Evolutionary conservation across 192 early-diverging fungal genomes (phyloP).

Genomic region (Spizellomyces sp.): DNA sequence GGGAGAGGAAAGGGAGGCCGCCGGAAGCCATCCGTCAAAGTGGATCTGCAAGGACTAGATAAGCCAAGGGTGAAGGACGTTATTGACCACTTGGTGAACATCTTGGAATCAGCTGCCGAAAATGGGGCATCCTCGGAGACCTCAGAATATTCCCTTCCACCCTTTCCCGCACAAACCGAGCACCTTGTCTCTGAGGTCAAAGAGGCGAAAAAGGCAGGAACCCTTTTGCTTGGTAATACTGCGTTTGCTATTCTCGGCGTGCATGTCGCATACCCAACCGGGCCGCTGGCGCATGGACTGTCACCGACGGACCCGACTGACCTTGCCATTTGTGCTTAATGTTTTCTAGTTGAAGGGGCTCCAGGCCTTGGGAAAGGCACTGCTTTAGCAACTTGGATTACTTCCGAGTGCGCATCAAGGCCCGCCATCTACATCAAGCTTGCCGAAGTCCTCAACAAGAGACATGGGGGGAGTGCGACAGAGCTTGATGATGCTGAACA

Average conservation of each 20-base stretch:
- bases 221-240: slow-evolving; percentile 19
- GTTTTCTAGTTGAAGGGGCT: slow-evolving; percentile 32
- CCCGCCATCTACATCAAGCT: slow-evolving; percentile 40
- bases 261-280: too few relatives aligned
- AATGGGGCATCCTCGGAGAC: too few relatives aligned
- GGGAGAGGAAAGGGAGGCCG: not conserved
- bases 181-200: slow-evolving; percentile 37
- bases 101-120: not conserved
- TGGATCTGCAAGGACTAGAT: not conserved
- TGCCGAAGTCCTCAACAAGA: slow-evolving; percentile 28
- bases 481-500: slow-evolving; percentile 10
- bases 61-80: slow-evolving; percentile 1
- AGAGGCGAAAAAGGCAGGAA: slow-evolving; percentile 15
- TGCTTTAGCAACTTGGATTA: slow-evolving; percentile 24
- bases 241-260: too few relatives aligned
- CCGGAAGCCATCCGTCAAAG: not conserved
- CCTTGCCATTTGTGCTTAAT: too few relatives aligned
- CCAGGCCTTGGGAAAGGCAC: slow-evolving; percentile 42
- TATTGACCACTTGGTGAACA: not conserved
- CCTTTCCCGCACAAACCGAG: slow-evolving; percentile 33
- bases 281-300: too few relatives aligned
- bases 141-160: slow-evolving; percentile 15
- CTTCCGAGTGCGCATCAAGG: slow-evolving; percentile 16
- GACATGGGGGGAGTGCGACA: slow-evolving; percentile 27
- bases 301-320: too few relatives aligned